A percentile compares a stretch with the other conserved stretches of the same genome.
Conservation (phyloP, 2,329 filamentous ascomycete genomes). For the Chalaropsis ovoidea region DNA sequence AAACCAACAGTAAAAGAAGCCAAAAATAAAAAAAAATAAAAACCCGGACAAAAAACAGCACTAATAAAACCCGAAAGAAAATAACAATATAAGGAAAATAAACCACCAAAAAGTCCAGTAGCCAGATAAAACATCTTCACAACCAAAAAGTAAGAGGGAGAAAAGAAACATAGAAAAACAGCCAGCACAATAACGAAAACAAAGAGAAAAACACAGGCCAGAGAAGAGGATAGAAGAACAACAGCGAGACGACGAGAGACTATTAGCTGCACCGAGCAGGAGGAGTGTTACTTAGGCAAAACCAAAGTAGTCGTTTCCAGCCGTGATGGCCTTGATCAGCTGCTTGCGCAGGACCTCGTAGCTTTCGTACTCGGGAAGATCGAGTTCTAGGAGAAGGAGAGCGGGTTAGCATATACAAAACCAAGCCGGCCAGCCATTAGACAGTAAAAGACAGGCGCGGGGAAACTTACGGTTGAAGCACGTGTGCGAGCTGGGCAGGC, state of each 20-base stretch:
- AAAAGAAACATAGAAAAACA: constrained; percentile 6
- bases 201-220: not conserved
- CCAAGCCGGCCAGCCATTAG: constrained; percentile 32
- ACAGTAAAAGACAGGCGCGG: not conserved
- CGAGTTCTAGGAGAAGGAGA: constrained; percentile 59
- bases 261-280: too few relatives aligned
- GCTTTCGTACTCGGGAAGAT: constrained; percentile 94
- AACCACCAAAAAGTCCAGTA: not conserved
- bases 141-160: constrained; percentile 7
- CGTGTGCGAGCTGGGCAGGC: constrained; percentile 90
- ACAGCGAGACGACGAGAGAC: constrained; percentile 19
- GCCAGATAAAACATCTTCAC: not conserved
- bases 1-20: not conserved
- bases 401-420: not conserved
- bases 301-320: constrained; percentile 93
- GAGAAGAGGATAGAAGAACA: constrained; percentile 13
- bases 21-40: constrained; percentile 11
- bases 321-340: constrained; percentile 91
- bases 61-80: not conserved
- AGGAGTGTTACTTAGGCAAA: too few relatives aligned
- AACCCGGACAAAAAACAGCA: not conserved
- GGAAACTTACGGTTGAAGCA: constrained; percentile 91
- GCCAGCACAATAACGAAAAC: not conserved
- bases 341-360: constrained; percentile 84
- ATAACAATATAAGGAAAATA: constrained; percentile 4